Conservation (phyloP, 176 grass and related monocot species). For the Alloteropsis semialata region DNA sequence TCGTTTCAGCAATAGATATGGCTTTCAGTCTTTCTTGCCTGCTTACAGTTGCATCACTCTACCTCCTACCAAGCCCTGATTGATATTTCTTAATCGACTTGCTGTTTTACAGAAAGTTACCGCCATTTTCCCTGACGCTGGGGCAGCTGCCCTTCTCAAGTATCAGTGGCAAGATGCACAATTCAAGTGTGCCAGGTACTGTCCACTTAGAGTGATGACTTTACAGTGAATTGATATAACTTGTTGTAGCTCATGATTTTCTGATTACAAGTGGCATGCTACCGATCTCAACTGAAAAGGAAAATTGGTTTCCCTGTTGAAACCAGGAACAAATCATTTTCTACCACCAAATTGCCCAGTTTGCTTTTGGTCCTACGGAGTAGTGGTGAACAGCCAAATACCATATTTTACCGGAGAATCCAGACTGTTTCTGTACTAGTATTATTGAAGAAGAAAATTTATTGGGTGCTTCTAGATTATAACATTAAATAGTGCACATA, state of each 20-base stretch:
- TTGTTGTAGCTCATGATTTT: neutral
- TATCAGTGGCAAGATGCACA: slow-evolving; percentile 73
- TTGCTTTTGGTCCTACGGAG: neutral
- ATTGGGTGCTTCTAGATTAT: neutral
- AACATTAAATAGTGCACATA: neutral
- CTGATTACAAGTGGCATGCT: neutral
- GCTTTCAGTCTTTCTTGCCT: neutral
- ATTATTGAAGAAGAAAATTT: neutral
- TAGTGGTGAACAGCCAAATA: neutral
- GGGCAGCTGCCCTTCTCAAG: slow-evolving; percentile 79
- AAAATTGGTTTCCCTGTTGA: neutral
- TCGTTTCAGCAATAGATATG: slow-evolving; percentile 36
- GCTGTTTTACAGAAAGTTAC: slow-evolving; percentile 54
- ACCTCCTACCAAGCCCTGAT: neutral
- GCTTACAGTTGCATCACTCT: neutral
- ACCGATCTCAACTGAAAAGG: neutral
- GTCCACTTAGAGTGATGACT: neutral
- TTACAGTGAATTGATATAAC: neutral
- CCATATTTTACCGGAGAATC: neutral
- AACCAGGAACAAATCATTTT: neutral
- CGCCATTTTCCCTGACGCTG: slow-evolving; percentile 82
- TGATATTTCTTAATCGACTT: slow-evolving; percentile 2
- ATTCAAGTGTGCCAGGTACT: slow-evolving; percentile 73
- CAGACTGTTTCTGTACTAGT: neutral
- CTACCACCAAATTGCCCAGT: neutral